Evolutionary conservation across 192 early-diverging fungal genomes (phyloP).

Genomic region (Phycomyces blakesleeanus): DNA sequence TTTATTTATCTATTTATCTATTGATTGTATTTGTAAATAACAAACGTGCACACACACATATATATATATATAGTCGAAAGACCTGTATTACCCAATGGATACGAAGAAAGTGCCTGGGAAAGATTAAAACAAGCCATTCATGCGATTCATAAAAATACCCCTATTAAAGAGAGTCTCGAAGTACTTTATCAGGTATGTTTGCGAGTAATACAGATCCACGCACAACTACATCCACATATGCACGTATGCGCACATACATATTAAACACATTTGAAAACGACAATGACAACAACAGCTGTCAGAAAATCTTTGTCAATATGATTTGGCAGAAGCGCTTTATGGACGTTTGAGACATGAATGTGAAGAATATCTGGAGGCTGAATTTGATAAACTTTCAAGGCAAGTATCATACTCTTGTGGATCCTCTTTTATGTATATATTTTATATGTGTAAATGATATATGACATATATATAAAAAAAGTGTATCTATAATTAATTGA

Average conservation of each 20-base stretch:
- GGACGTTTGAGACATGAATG: neutral
- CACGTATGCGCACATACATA: too few relatives aligned
- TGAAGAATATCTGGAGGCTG: neutral
- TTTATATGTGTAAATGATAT: too few relatives aligned
- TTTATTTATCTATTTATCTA: too few relatives aligned
- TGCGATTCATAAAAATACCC: constrained; percentile 64
- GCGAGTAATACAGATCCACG: neutral
- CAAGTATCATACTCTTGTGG: neutral
- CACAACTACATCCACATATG: neutral
- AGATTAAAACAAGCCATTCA: constrained; percentile 65
- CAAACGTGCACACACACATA: too few relatives aligned
- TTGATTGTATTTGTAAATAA: too few relatives aligned
- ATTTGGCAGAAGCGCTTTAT: constrained; percentile 8
- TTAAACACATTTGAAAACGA: too few relatives aligned
- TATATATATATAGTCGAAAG: constrained; percentile 24
- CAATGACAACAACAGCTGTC: constrained; percentile 7
- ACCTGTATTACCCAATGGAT: constrained; percentile 62
- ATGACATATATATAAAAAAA: too few relatives aligned
- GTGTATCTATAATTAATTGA: too few relatives aligned
- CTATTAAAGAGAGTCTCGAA: constrained; percentile 68
- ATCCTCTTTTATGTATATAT: too few relatives aligned
- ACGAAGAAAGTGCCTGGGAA: constrained; percentile 59
- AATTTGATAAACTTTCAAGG: constrained; percentile 8
- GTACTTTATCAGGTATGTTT: constrained; percentile 68
- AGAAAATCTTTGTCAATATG: constrained; percentile 16